Base-by-base conservation (phyloP, 164 flowering plant species). In the Vitis vinifera region DNA sequence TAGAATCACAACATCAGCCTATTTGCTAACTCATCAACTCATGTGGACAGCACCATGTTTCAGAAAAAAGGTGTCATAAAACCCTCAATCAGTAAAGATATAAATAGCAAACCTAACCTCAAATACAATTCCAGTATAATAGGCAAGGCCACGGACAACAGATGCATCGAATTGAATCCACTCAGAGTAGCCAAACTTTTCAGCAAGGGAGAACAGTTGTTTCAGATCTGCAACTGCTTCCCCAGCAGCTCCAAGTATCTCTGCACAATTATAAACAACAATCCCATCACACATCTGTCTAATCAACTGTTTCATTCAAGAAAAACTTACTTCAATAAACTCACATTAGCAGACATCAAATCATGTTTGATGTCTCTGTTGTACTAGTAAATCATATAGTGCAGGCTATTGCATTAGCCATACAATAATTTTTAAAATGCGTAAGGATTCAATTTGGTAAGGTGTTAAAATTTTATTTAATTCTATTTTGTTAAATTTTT, bases 131-230 rank as follows among this genome's bases (percentile, higher is more conserved):
- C 98, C 98, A 67, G 99, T 95, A 78, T 93, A 95, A 80, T 95
- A 95, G 55, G 99, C 93, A 75, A 95, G 92, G 23, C 99, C 98
- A 61, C 98, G 94, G 29, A 94, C 98, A 78, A 95, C 75, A 65
- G 98, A 95, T 66, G 97, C 99, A 85, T 92, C 99, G 87, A 95
- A 90, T 66, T 91, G 93, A 73, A 95, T 90, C 99, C 99, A 95
- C 27, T 93, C 90, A 58, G 94, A 88, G 73, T 84, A 95, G 63
- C 98, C 99, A 78, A 85, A 93, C 70, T 90, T 88, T 69, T 95
- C 94, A 73, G 96, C 96, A 75, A 93, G 92, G 30, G 86, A 83
- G 74, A 95, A 93, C 13, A 95, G 84, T 62, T 78, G 86, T 73
- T 88, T 93, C 72, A 93, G 77, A 47, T 90, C 98, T 71, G 86